Conservation (phyloP, 768 basidiomycete genomes). For the Boletus pseudopeckii region DNA sequence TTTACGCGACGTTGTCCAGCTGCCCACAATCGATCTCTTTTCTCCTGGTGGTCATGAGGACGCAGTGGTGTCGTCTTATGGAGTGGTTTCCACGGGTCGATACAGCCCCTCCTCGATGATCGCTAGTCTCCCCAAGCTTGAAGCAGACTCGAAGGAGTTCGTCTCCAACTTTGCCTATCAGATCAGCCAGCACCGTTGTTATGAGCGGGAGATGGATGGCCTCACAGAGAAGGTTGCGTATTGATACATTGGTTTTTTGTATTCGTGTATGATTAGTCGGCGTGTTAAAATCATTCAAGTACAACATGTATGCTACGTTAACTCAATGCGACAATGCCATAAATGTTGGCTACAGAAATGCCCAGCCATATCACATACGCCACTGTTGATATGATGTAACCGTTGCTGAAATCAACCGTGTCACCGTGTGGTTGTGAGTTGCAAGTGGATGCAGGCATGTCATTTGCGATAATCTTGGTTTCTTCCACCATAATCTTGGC, state of each 20-base stretch:
- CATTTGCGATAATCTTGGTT: background rate
- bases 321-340: conserved; percentile 48
- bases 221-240: conserved; percentile 51
- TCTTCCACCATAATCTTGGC: background rate
- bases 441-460: background rate
- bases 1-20: conserved; percentile 42
- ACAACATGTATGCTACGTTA: conserved; percentile 1
- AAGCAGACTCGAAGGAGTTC: conserved; percentile 48
- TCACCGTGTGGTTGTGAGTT: conserved; percentile 8
- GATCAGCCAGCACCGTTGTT: conserved; percentile 66
- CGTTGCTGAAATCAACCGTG: conserved; percentile 41
- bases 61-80: conserved; percentile 52
- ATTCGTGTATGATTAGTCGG: conserved; percentile 11
- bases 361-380: conserved; percentile 48
- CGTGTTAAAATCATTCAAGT: background rate
- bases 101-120: conserved; percentile 38
- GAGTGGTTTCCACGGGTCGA: conserved; percentile 59
- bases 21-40: conserved; percentile 46
- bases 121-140: conserved; percentile 43
- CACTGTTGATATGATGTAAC: conserved; percentile 34
- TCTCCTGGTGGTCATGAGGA: conserved; percentile 29
- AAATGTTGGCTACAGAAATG: conserved; percentile 48
- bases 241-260: conserved; percentile 19
- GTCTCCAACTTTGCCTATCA: conserved; percentile 56
- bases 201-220: conserved; percentile 57